Evolutionary conservation across 306 rosid species (phyloP).

Genomic region (Prunus mume): DNA sequence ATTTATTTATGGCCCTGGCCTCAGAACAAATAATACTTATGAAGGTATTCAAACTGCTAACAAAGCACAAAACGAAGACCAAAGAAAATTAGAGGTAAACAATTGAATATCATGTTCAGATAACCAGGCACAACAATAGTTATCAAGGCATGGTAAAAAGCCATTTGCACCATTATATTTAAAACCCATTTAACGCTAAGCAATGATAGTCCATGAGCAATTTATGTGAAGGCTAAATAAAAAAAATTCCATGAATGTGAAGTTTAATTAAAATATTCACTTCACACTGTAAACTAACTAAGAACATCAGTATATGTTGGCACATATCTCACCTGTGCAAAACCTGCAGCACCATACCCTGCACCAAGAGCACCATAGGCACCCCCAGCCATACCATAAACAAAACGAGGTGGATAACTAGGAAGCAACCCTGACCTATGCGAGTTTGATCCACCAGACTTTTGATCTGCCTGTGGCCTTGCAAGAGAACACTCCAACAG

Average conservation of each 20-base stretch:
- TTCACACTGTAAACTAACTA: background rate
- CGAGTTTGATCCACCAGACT: constrained; percentile 58
- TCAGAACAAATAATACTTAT: background rate
- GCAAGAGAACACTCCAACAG: constrained; percentile 90
- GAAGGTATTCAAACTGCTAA: background rate
- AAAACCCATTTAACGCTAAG: background rate
- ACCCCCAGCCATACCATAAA: constrained; percentile 75
- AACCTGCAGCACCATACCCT: constrained; percentile 71
- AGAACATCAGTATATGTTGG: background rate
- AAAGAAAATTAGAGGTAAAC: background rate
- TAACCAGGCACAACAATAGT: background rate
- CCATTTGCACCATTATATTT: background rate
- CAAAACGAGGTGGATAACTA: constrained; percentile 68
- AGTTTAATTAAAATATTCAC: background rate
- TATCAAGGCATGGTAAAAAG: background rate
- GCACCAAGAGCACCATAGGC: constrained; percentile 72
- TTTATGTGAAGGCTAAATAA: background rate
- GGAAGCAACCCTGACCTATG: constrained; percentile 80
- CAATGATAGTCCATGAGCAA: background rate
- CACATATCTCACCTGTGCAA: constrained; percentile 58
- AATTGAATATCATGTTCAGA: background rate
- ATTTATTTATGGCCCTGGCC: background rate
- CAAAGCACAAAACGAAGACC: background rate
- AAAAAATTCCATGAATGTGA: background rate
- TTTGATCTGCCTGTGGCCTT: constrained; percentile 92